These are phyloP conservation scores for Pseudonitzschia pungens DNA, from an alignment of 108 stramenopile genomes.

Conservation along the genomic window DNA sequence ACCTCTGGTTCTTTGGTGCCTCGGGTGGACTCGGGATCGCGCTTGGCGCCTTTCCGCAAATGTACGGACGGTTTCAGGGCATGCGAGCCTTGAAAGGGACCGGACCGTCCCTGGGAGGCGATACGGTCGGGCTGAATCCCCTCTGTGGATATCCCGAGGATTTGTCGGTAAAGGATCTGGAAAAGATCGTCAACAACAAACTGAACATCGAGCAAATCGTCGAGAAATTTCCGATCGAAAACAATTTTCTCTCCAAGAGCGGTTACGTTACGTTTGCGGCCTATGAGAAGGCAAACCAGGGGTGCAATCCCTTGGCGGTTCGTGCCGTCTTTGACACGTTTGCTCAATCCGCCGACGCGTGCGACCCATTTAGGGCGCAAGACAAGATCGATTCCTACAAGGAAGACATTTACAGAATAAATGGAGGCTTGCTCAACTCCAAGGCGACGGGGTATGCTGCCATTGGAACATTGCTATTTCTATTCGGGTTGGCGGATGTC, in stretches of 20 bases:
- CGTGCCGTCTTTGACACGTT: conserved; percentile 71
- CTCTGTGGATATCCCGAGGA: conserved; percentile 71
- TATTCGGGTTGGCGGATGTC: conserved; percentile 61
- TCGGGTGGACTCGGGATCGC: conserved; percentile 68
- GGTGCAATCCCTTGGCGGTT: conserved; percentile 62
- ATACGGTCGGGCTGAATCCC: conserved; percentile 52
- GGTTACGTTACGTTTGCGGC: conserved; percentile 69
- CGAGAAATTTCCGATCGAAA: conserved; percentile 52
- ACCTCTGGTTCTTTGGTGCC: conserved; percentile 66
- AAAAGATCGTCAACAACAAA: conserved; percentile 57
- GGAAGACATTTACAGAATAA: conserved; percentile 39
- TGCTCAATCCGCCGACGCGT: conserved; percentile 50
- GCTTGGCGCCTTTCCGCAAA: conserved; percentile 54
- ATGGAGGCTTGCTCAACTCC: conserved; percentile 43
- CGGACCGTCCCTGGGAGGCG: conserved; percentile 47
- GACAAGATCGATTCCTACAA: conserved; percentile 53
- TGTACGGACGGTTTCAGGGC: conserved; percentile 44
- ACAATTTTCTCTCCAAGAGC: conserved; percentile 53
- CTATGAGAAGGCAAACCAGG: conserved; percentile 50
- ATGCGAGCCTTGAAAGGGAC: conserved; percentile 41
- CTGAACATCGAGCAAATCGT: conserved; percentile 66
- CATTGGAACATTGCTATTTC: conserved; percentile 56
- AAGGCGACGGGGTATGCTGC: conserved; percentile 56
- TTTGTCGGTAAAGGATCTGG: conserved; percentile 52
- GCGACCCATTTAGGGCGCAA: conserved; percentile 63